A percentile compares a stretch with the other conserved stretches of the same genome.
Evolutionary conservation across 2,329 filamentous ascomycete species (phyloP).

Genomic region (Fusarium subglutinans): DNA sequence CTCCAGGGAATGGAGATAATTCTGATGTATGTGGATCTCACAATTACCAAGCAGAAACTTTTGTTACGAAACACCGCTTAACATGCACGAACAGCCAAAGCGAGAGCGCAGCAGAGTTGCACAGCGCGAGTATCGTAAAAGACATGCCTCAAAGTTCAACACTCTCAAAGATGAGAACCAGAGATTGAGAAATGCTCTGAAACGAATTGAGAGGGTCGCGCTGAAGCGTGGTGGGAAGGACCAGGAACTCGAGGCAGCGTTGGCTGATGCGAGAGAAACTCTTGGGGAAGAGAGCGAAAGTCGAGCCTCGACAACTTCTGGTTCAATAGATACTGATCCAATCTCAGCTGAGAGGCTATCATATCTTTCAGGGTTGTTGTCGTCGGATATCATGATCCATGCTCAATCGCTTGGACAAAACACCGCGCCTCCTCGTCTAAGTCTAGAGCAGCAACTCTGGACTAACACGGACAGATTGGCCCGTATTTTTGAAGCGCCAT

Average conservation of each 20-base stretch:
- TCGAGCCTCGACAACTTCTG: background rate
- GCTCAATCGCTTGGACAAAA: background rate
- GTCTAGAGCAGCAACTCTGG: slow-evolving; percentile 29
- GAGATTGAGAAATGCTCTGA: slow-evolving; percentile 35
- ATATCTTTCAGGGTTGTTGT: background rate
- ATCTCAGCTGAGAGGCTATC: background rate
- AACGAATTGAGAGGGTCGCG: slow-evolving; percentile 27
- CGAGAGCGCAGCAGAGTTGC: slow-evolving; percentile 41
- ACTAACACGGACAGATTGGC: slow-evolving; percentile 34
- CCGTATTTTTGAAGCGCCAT: slow-evolving; percentile 36
- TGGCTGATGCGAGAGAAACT: slow-evolving; percentile 24
- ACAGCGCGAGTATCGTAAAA: slow-evolving; percentile 42
- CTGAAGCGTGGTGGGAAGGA: slow-evolving; percentile 8
- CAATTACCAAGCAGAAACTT: slow-evolving; percentile 22
- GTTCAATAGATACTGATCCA: background rate
- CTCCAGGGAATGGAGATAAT: slow-evolving; percentile 17
- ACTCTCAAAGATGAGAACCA: slow-evolving; percentile 41
- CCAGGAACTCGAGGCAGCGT: slow-evolving; percentile 21
- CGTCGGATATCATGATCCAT: background rate
- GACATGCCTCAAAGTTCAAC: slow-evolving; percentile 39
- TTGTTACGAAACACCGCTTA: background rate
- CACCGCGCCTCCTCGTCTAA: background rate
- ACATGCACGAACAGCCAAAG: slow-evolving; percentile 30
- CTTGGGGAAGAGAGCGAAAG: slow-evolving; percentile 7
- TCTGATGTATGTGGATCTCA: slow-evolving; percentile 26